Conservation (phyloP, 129 eudicot species). For the Chrysanthemum seticuspe region DNA sequence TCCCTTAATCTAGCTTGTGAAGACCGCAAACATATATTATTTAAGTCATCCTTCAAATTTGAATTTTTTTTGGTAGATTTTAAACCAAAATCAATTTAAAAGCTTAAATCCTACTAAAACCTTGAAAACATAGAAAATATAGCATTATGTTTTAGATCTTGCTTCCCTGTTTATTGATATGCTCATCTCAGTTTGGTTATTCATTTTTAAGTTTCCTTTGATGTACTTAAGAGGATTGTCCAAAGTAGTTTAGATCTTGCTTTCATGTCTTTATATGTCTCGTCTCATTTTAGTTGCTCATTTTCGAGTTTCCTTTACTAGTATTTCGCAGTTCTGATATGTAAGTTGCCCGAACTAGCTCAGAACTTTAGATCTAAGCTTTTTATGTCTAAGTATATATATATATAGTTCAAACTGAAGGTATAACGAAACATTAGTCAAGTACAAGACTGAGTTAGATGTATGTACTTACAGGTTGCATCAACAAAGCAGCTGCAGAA, state of each 20-base stretch:
- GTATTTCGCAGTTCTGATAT: background rate
- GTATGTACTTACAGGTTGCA: conserved; percentile 21
- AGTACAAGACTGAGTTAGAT: background rate
- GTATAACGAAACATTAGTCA: background rate
- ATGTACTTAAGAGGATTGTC: background rate
- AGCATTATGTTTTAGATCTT: background rate
- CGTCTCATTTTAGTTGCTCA: background rate
- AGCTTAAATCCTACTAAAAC: background rate
- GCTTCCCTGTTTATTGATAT: no score
- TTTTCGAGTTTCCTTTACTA: no score
- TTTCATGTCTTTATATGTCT: background rate
- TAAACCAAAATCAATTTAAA: background rate
- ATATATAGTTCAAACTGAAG: background rate
- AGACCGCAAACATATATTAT: background rate
- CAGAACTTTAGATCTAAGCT: no score
- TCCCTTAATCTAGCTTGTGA: no score
- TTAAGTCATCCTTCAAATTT: background rate
- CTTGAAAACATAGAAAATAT: background rate
- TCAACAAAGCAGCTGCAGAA: background rate
- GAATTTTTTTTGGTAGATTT: no score
- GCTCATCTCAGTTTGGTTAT: background rate
- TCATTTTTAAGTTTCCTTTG: background rate
- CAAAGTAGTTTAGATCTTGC: background rate
- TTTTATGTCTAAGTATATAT: background rate
- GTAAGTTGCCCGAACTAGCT: background rate